A percentile compares a stretch with the other conserved stretches of the same genome.
Conservation (phyloP, 2,329 filamentous ascomycete genomes). For the Paecilomyces sp. region DNA sequence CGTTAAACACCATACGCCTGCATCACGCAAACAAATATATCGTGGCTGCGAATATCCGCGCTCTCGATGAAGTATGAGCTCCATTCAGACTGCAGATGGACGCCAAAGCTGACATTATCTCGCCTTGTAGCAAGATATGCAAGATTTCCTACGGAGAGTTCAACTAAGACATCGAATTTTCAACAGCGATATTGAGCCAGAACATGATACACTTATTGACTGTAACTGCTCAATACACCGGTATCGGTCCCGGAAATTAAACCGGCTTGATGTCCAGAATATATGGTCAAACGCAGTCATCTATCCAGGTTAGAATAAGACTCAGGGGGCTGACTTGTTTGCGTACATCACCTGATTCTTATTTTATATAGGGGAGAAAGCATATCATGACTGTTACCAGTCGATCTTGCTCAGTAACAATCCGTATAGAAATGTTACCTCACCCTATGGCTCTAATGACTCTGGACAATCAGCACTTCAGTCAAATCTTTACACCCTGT, state of each 20-base stretch:
- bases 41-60: constrained; percentile 29
- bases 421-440: neutral
- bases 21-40: constrained; percentile 34
- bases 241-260: constrained; percentile 30
- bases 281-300: constrained; percentile 41
- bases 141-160: constrained; percentile 33
- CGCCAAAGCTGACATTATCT: neutral
- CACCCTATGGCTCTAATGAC: neutral
- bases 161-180: constrained; percentile 35
- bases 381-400: neutral
- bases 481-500: neutral
- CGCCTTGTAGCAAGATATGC: constrained; percentile 34
- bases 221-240: constrained; percentile 36
- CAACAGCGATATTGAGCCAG: constrained; percentile 42
- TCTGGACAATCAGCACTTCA: neutral
- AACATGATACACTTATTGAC: constrained; percentile 35
- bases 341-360: constrained; percentile 3
- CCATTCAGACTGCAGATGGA: neutral
- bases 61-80: constrained; percentile 28
- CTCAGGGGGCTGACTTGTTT: constrained; percentile 7
- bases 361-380: neutral
- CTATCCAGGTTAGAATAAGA: constrained; percentile 36
- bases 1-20: neutral
- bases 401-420: neutral
- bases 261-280: constrained; percentile 31